These are phyloP conservation scores for Carallia brachiata DNA, from an alignment of 345 rosid species.

Conservation along the genomic window DNA sequence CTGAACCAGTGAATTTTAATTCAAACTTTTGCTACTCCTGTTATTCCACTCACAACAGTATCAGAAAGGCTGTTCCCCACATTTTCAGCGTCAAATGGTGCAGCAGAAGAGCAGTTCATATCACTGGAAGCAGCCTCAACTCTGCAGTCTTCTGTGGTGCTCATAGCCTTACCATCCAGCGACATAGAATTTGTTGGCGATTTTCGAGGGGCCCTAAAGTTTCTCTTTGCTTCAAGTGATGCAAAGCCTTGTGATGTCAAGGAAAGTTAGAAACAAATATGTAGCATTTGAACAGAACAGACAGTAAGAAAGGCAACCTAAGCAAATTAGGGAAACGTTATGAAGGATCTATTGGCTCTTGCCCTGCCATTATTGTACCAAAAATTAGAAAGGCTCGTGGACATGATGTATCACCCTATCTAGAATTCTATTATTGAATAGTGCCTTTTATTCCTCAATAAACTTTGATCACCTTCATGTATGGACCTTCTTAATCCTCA, in stretches of 20 bases:
- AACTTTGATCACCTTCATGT: background rate
- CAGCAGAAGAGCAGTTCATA: constrained; percentile 22
- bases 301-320: background rate
- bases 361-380: background rate
- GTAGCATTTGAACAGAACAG: background rate
- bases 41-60: constrained; percentile 40
- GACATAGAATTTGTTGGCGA: constrained; percentile 49
- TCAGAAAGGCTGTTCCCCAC: constrained; percentile 19
- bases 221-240: constrained; percentile 78
- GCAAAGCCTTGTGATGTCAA: constrained; percentile 70
- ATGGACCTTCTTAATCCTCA: background rate
- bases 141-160: constrained; percentile 24
- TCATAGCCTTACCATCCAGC: constrained; percentile 31
- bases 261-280: constrained; percentile 25
- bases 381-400: background rate
- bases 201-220: constrained; percentile 60
- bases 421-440: background rate
- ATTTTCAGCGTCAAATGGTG: constrained; percentile 19
- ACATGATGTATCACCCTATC: background rate
- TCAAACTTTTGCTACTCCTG: constrained; percentile 1
- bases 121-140: constrained; percentile 36
- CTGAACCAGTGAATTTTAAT: constrained; percentile 11
- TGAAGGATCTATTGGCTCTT: background rate
- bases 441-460: background rate
- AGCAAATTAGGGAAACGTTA: background rate